Evolutionary conservation across 2,329 filamentous ascomycete genomes (phyloP), one percentile per base, ranked within the genome.

Genomic region (Sarocladium brachiariae): DNA sequence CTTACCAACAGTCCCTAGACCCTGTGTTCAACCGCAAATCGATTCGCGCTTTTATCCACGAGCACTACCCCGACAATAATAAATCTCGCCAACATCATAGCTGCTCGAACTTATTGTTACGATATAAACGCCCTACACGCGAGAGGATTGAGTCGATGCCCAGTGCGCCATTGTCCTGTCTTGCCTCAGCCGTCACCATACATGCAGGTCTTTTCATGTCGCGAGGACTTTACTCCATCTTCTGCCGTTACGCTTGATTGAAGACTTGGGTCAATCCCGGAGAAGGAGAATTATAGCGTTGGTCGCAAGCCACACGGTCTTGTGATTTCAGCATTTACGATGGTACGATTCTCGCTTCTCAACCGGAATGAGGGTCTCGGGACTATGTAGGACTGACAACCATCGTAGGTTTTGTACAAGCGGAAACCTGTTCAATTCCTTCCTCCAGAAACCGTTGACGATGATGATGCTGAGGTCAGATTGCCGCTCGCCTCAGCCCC

Each of bases 391-490:
- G 7, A 16, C 43, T 47, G 4, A 47, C 33, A 5, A 13, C 16
- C 5, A 4, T 5, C 21, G 11, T 52, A 97, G 92, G 92, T 99
- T 60, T 79, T 96, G 57, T 96, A 88, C 70, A 97, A 97, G 74
- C 83, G 93, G 62, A 97, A 97, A 71, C 91, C 91, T 52, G 90
- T 97, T 63, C 84, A 88, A 70, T 87, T 89, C 65, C 74, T 91
- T 58, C 78, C 86, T 47, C 76, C 78, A 45, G 86, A 87, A 19
- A 73, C 79, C 49, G 80, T 92, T 57, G 78, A 90, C 58, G 84
- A 93, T 74, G 89, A 95, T 57, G 83, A 87, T 61, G 77, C 81
- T 59, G 90, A 97, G 80, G 91, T 92, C 77, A 60, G 78, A 65
- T 53, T 50, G 11, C 16, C 39, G 8, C 9, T 21, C 21, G 21